Evolutionary conservation across 2,329 filamentous ascomycete species (phyloP), one percentile per base, ranked within the genome.

Genomic region (Samsoniella hepiali): DNA sequence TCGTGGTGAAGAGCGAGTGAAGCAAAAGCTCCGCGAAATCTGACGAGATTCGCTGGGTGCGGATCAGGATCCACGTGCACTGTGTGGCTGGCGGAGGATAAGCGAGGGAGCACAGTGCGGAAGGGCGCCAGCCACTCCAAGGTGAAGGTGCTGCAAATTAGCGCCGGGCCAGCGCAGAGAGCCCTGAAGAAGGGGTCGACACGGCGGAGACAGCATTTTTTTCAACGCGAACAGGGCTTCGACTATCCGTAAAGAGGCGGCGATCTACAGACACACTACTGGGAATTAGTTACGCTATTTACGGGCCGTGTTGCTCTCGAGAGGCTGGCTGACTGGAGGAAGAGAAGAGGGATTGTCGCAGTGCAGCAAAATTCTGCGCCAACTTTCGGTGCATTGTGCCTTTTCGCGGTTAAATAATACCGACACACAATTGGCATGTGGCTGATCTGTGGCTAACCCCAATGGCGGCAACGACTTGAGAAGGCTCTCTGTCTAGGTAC

Each of bases 21-120:
- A 57, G 53, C 60, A 63, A 57, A 63, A 57, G 58, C 3, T 56
- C 60, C 53, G 60, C 53, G 55, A 13, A 63, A 58, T 38, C 55
- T 40, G 54, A 45, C 54, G 44, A 63, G 55, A 51, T 58, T 38
- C 34, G n/a, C 15, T n/a, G 36, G 9, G 62, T 58, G 62, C 55
- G 55, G 40, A 44, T 22, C 32, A 22, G 7, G 17, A 31, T 31
- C 11, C 2, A 29, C 11, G 29, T n/a, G 55, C 47, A 63, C 62
- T 63, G 62, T 63, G 38, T 17, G n/a, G 1, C 8, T 34, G 45
- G 8, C 5, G 2, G 42, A 17, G 42, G 8, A 15, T 3, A 11
- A 13, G 50, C 27, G n/a, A 5, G 27, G 40, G 10, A n/a, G 29
- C 13, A 62, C 59, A 58, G 53, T 63, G 53, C 53, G 61, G 6